Evolutionary conservation across 1,284 basidiomycete species (phyloP), one percentile per base, ranked within the genome.

Genomic region (Mycosarcoma maydis): DNA sequence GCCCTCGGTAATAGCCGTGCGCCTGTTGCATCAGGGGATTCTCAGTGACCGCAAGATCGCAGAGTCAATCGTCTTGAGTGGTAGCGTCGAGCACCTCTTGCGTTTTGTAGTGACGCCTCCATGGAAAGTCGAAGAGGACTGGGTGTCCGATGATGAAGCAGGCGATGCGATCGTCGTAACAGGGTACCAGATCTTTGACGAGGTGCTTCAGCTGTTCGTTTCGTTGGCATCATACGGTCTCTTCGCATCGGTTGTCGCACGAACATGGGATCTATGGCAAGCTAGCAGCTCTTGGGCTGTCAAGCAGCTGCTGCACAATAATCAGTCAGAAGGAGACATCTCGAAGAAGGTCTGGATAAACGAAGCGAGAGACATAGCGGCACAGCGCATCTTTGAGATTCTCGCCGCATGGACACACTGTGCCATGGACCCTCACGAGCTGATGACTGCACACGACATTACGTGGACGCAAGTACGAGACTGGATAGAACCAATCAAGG

Each of bases 391-490:
- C 71, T 82, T 83, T 30, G 73, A 78, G 20, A 81, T 92, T 4
- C 73, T 92, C 2, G 86, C 87, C 50, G 83, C 86, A 0, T 97
- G 93, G 93, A 90, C 86, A 7, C 85, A 87, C 1, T 94, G 92
- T 71, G 91, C 93, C 0, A 86, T 88, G 19, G 91, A 97, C 78
- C 94, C 94, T 2, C 94, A 98, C 80, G 85, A 86, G 55, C 94
- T 92, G 7, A 90, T 88, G 7, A 92, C 91, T 0, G 86, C 86
- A 16, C 94, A 98, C 81, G 92, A 92, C 58, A 88, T 97, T 41
- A 84, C 91, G 4, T 97, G 94, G 94, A 92, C 89, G 50, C 92
- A 94, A 75, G 85, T 94, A 6, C 83, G 75, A 86, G 87, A 86
- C 0, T 95, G 92, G 92, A 85, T 72, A 32, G 64, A 68, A 8